phyloP scores from a whole-genome alignment of 495 filamentous ascomycete species.

The Immersiella caudata region DNA sequence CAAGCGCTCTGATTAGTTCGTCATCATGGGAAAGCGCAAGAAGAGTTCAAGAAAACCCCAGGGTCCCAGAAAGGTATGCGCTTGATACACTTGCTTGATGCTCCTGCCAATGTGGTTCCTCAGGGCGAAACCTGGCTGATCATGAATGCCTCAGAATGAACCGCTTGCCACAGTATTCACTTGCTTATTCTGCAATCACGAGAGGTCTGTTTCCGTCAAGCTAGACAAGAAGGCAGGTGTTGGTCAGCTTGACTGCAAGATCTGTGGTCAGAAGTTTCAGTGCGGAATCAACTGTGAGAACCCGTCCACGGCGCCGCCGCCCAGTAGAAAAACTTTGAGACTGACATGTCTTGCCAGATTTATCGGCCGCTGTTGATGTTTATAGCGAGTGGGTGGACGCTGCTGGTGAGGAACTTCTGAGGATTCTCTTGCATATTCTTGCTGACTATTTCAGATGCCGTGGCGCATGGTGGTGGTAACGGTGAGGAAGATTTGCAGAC shows the following conservation, averaged over 20 bases:
- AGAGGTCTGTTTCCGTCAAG: slow-evolving; percentile 83
- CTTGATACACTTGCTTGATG: neutral
- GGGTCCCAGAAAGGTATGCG: slow-evolving; percentile 1
- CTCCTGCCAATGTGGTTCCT: neutral
- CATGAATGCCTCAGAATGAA: slow-evolving; percentile 62
- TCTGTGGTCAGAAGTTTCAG: slow-evolving; percentile 92
- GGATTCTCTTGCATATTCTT: too few species aligned
- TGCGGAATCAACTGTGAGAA: slow-evolving; percentile 86
- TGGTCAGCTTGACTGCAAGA: slow-evolving; percentile 82
- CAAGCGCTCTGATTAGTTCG: neutral
- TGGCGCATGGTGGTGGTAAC: slow-evolving; percentile 41
- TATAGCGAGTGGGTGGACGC: slow-evolving; percentile 99
- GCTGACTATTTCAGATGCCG: slow-evolving; percentile 38
- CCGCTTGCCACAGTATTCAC: slow-evolving; percentile 85
- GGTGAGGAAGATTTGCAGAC: neutral
- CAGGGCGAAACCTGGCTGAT: neutral
- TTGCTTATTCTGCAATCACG: slow-evolving; percentile 99
- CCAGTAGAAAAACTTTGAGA: neutral
- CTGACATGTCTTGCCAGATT: slow-evolving; percentile 54
- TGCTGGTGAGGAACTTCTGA: slow-evolving; percentile 62
- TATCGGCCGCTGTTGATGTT: slow-evolving; percentile 88
- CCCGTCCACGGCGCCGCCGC: neutral
- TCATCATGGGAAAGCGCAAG: slow-evolving; percentile 21
- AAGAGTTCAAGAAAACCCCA: slow-evolving; percentile 19
- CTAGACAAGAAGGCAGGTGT: slow-evolving; percentile 89